Evolutionary conservation across 192 early-diverging fungal species (phyloP), one percentile per base, ranked within the genome.

Genomic region (Linnemannia elongata): DNA sequence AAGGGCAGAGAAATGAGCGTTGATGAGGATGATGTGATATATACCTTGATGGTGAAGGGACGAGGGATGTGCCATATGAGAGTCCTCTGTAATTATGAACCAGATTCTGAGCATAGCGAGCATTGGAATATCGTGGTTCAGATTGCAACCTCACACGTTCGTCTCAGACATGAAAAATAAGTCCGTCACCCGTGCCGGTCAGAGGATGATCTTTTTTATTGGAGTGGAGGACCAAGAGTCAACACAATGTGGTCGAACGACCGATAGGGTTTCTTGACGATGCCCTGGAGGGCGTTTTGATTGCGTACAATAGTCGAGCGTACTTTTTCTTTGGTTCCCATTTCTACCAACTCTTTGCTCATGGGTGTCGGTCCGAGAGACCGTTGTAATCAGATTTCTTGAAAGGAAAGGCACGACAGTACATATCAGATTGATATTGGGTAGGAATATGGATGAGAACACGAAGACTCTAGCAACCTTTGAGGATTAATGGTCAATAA

Each of bases 41-140:
- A 66, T 66, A 66, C 60, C 60, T 8, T 66, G 12, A 12, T 66
- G 27, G 22, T 27, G 9, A 13, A 30, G 24, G 12, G 24, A 3
- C 27, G 27, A 63, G 60, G 60, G 60, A 27, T 33, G 9, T n/a
- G 60, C 7, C 22, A 30, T 33, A 13, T 63, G 27, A n/a, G 27
- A 63, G 60, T 33, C 60, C 12, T 66, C 30, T 33, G 30, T 66
- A 35, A 66, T 30, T 66, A 66, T 66, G 60, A 66, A 66, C 30
- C 60, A 30, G 60, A 66, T 33, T 66, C 12, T 66, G 60, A 66
- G 30, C 60, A 66, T 66, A 30, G 60, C 60, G 60, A 66, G 60
- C 60, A 66, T 66, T 66, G 60, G 60, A 66, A 66, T 66, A 66
- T 66, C 60, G 13, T 66, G 27, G 60, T 66, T 30, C 60, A 66